Base-by-base conservation (phyloP, 345 rosid genomes). In the Psidium friedrichsthalianum region DNA sequence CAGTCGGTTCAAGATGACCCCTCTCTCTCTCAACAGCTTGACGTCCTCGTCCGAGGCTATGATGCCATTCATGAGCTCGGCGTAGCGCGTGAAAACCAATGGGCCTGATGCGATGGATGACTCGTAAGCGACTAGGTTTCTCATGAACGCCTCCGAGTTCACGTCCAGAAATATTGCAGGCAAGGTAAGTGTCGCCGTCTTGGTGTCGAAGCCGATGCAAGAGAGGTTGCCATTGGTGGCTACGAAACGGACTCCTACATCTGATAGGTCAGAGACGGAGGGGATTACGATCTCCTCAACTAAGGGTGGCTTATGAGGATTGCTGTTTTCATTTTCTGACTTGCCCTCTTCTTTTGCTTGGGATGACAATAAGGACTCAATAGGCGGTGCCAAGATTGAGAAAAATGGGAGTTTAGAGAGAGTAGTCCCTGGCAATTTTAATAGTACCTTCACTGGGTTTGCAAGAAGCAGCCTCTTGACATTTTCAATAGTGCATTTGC, bases 41-140 rank as follows among this genome's bases (percentile, higher is more conserved):
- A 91, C 94, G 58, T 96, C 98, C 84, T 92, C 96, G 36, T 83
- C 92, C 0, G 90, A 91, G 57, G 95, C 96, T 6, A 95, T 91
- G 49, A 96, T 93, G 81, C 97, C 98, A 57, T 92, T 94, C 89
- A 96, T 93, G 56, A 96, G 74, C 85, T 96, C 98, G 0, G 94
- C 93, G 92, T 95, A 93, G 12, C 98, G 93, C 9, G 98, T 88
- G 21, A 94, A 91, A 40, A 94, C 90, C 87, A 95, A 53, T 3
- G 94, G 94, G 57, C 96, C 98, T 24, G 93, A 90, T 24, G 91
- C 89, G 47, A 81, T 92, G 2, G 93, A 89, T 21, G 96, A 94
- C 85, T 96, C 98, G 82, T 94, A 94, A 21, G 99, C 98, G 2
- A 95, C 95, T 51, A 95, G 83, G 88, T 95, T 95, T 82, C 99